These are phyloP conservation scores for Ceratopteris richardii DNA, from an alignment of 75 land plant genomes.

Conservation along the genomic window DNA sequence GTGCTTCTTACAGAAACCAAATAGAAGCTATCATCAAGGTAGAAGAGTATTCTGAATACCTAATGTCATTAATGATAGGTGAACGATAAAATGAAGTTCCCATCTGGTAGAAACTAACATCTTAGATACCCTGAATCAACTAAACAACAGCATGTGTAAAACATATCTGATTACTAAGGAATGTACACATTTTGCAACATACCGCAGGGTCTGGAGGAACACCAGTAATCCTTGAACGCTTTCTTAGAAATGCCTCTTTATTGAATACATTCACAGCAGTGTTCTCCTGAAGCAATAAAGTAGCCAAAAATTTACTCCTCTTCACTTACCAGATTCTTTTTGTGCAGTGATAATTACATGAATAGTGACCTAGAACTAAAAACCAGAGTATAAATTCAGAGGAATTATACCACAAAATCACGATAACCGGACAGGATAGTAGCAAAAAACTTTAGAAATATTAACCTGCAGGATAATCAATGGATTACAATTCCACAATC, in stretches of 20 bases:
- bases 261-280: conserved; percentile 66
- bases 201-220: conserved; percentile 77
- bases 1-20: too few relatives aligned
- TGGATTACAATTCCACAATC: not conserved
- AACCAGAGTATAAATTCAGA: not conserved
- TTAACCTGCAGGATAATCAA: conserved; percentile 46
- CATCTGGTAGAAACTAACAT: too few relatives aligned
- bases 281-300: conserved; percentile 42
- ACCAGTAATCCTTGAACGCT: conserved; percentile 71
- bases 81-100: too few relatives aligned
- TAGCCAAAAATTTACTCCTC: not conserved
- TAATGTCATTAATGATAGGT: too few relatives aligned
- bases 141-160: too few relatives aligned
- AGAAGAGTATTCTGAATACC: too few relatives aligned
- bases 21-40: too few relatives aligned
- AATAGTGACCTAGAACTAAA: not conserved
- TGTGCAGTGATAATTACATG: too few relatives aligned
- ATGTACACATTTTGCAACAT: conserved; percentile 4
- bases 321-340: not conserved
- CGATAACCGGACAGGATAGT: conserved; percentile 80
- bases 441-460: conserved; percentile 84
- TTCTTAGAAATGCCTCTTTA: conserved; percentile 74
- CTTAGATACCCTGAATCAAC: too few relatives aligned
- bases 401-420: conserved; percentile 79
- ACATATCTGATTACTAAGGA: too few relatives aligned